Evolutionary conservation across 1,284 basidiomycete species (phyloP).

Genomic region (Rhodotorula mucilaginosa): DNA sequence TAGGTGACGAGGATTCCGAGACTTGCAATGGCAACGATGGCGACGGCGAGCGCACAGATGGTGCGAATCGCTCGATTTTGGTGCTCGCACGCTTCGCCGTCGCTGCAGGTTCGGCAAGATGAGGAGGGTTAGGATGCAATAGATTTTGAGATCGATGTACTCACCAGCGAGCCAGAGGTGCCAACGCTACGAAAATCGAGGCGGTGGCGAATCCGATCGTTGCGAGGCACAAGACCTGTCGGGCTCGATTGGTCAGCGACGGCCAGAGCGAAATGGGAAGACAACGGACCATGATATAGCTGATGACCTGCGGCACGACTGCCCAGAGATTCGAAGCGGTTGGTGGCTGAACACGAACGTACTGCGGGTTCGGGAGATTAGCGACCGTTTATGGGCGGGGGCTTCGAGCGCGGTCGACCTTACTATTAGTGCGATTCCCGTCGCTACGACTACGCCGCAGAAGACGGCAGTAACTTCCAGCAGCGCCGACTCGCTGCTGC

Average conservation of each 20-base stretch:
- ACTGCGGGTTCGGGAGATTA: too few relatives aligned
- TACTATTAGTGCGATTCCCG: not conserved
- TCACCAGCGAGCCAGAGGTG: too few relatives aligned
- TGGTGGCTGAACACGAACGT: accelerated
- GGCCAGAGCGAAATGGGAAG: not conserved
- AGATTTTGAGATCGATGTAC: not conserved
- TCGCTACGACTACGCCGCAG: not conserved
- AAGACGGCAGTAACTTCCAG: not conserved
- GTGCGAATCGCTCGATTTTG: not conserved
- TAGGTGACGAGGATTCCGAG: constrained; percentile 5
- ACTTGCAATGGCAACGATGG: constrained; percentile 1
- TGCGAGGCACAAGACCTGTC: not conserved
- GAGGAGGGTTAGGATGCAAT: not conserved
- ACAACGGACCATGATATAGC: not conserved
- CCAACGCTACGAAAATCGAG: not conserved
- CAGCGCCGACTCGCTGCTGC: not conserved
- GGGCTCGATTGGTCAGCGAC: not conserved
- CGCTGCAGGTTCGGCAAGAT: not conserved
- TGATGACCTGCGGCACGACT: not conserved
- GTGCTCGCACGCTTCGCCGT: not conserved
- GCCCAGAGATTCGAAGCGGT: not conserved
- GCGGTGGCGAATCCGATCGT: not conserved
- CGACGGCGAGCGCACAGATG: not conserved
- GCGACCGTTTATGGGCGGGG: too few relatives aligned
- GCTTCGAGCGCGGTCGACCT: not conserved